Base-by-base conservation (phyloP, 2,329 filamentous ascomycete species). In the Ceratocystis albifundus region DNA sequence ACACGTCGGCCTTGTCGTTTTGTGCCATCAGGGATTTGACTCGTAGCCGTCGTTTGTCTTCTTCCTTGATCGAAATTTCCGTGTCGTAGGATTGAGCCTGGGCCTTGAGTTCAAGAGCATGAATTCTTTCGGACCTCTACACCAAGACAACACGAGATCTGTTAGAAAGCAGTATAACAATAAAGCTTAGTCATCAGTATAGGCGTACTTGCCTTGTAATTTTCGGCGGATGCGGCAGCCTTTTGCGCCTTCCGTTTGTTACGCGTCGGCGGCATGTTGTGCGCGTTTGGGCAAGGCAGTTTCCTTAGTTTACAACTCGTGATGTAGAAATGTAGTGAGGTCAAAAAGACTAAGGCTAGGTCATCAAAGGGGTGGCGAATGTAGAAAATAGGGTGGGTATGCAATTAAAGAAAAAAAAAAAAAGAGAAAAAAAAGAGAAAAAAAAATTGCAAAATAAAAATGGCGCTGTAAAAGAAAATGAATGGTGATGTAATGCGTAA, bases 31-130 rank as follows among this genome's bases (percentile, higher is more conserved):
- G 77, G 65, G 86, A 80, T 69, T 86, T 83, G 68, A 93, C 80
- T 70, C 84, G 84, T 64, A 90, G 76, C 69, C 86, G 82, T 61
- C 92, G 85, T 48, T 84, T 79, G 68, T 87, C 84, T 74, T 97
- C 92, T 70, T 90, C 85, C 71, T 89, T 88, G 70, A 84, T 77
- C 66, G 95, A 80, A 10, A 87, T 78, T 65, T 89, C 82, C 45
- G 88, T 68, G 82, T 80, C 70, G 88, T 84, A 73, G 92, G 89
- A 71, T 83, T 83, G 68, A 88, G 76, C 73, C 95, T 89, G 65
- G 91, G 80, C 28, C 80, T 75, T 69, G 82, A 80, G 45, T 82
- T 76, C 57, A n/a, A 68, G 64, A 20, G 63, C 61, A 46, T 67
- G 45, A 22, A 67, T 69, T 67, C 70, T 55, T 55, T 63, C 25